A percentile compares a stretch with the other conserved stretches of the same genome.
Conservation (phyloP, 345 rosid genomes). For the Eucalyptus pauciflora region DNA sequence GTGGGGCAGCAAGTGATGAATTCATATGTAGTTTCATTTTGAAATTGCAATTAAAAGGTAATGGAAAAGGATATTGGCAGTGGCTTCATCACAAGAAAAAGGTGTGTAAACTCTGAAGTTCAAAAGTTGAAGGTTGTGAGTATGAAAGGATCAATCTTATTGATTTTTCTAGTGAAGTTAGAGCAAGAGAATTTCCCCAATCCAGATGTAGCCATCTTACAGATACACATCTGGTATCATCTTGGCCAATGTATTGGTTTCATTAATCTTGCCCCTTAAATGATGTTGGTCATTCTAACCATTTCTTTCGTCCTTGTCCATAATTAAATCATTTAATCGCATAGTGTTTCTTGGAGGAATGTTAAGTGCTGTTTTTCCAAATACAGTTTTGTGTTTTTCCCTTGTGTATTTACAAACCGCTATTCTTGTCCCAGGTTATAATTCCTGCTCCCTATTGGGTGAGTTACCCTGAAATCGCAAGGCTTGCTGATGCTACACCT, state of each 20-base stretch:
- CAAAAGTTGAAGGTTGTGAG: neutral
- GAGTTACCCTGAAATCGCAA: slow-evolving; percentile 96
- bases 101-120: neutral
- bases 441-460: slow-evolving; percentile 98
- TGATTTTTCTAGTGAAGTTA: neutral
- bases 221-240: neutral
- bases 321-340: neutral
- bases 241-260: neutral
- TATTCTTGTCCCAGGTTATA: slow-evolving; percentile 43
- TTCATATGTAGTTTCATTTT: neutral
- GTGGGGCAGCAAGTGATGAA: neutral
- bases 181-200: neutral
- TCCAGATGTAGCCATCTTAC: neutral
- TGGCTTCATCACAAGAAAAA: neutral
- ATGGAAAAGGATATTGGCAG: neutral
- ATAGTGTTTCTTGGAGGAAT: neutral
- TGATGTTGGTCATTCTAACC: neutral
- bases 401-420: neutral
- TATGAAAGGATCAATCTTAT: neutral
- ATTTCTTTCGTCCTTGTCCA: neutral
- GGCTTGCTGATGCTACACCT: slow-evolving; percentile 92
- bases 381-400: neutral
- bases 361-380: neutral
- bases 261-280: neutral
- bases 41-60: neutral